phyloP scores from a whole-genome alignment of 192 early-diverging fungal species.

The Piromyces finnis region DNA sequence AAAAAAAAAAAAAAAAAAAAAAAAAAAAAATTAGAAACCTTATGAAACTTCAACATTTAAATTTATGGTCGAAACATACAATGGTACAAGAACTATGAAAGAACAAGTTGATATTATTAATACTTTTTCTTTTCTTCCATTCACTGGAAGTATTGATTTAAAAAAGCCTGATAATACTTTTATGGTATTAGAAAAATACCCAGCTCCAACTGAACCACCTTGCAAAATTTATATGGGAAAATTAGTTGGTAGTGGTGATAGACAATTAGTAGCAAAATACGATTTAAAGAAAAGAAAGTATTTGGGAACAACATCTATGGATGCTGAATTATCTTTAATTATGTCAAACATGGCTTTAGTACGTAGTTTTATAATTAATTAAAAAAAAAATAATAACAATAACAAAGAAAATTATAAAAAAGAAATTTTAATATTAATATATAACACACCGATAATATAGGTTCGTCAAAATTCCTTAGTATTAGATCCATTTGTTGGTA shows the following conservation, averaged over 20 bases:
- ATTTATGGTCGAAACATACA: slow-evolving; percentile 59
- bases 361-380: background rate
- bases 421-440: background rate
- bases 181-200: slow-evolving; percentile 56
- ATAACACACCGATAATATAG: no score
- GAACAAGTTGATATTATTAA: slow-evolving; percentile 70
- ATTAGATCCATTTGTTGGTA: slow-evolving; percentile 95
- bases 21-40: no score
- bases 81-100: slow-evolving; percentile 43
- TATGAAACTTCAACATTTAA: slow-evolving; percentile 47
- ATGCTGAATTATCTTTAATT: slow-evolving; percentile 87
- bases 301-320: slow-evolving; percentile 93
- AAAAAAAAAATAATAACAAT: no score
- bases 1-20: no score
- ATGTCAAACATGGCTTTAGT: slow-evolving; percentile 92
- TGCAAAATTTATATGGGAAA: slow-evolving; percentile 50
- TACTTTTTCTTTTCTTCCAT: slow-evolving; percentile 67
- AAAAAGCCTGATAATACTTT: slow-evolving; percentile 62
- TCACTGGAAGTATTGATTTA: slow-evolving; percentile 64
- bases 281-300: slow-evolving; percentile 91
- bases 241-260: slow-evolving; percentile 13
- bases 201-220: slow-evolving; percentile 6
- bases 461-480: slow-evolving; percentile 52
- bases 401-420: background rate
- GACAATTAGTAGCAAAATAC: slow-evolving; percentile 22